These are phyloP conservation scores for Acephala macrosclerotiorum DNA, from an alignment of 2,329 filamentous ascomycete genomes.

Conservation along the genomic window DNA sequence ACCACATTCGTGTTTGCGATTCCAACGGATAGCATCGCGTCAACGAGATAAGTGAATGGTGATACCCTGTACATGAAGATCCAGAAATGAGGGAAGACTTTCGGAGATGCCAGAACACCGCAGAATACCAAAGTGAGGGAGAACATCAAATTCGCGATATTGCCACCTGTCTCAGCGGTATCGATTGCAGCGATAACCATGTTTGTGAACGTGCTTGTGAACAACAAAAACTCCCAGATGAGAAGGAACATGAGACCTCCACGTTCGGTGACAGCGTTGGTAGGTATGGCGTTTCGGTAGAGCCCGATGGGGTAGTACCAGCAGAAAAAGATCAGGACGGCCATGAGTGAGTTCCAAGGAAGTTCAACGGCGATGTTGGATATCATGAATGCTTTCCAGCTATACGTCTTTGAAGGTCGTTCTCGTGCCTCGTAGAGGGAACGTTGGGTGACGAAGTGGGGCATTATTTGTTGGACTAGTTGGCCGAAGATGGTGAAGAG, in stretches of 20 bases:
- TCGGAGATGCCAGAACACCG: slow-evolving; percentile 71
- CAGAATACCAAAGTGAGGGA: slow-evolving; percentile 78
- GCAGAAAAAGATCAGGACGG: slow-evolving; percentile 77
- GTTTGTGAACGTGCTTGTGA: slow-evolving; percentile 81
- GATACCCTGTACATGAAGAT: slow-evolving; percentile 85
- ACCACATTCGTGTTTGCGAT: slow-evolving; percentile 70
- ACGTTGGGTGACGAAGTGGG: slow-evolving; percentile 63
- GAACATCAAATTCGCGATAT: slow-evolving; percentile 79
- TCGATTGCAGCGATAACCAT: slow-evolving; percentile 80
- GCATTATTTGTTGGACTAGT: slow-evolving; percentile 80
- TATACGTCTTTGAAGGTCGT: slow-evolving; percentile 81
- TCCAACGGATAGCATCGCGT: slow-evolving; percentile 73
- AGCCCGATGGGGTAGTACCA: slow-evolving; percentile 90
- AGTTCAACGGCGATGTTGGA: slow-evolving; percentile 84
- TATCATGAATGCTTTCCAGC: slow-evolving; percentile 69
- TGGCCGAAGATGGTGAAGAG: slow-evolving; percentile 77
- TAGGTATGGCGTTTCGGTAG: slow-evolving; percentile 70
- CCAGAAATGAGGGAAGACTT: slow-evolving; percentile 76
- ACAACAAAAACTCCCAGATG: slow-evolving; percentile 77
- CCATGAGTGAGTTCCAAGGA: slow-evolving; percentile 79
- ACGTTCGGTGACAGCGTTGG: slow-evolving; percentile 69
- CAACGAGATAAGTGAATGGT: slow-evolving; percentile 83
- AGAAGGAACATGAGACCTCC: slow-evolving; percentile 83
- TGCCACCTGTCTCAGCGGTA: slow-evolving; percentile 76
- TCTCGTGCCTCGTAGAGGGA: slow-evolving; percentile 74